These are phyloP conservation scores for Hamigera avellanea DNA, from an alignment of 495 filamentous ascomycete species.

Conservation along the genomic window DNA sequence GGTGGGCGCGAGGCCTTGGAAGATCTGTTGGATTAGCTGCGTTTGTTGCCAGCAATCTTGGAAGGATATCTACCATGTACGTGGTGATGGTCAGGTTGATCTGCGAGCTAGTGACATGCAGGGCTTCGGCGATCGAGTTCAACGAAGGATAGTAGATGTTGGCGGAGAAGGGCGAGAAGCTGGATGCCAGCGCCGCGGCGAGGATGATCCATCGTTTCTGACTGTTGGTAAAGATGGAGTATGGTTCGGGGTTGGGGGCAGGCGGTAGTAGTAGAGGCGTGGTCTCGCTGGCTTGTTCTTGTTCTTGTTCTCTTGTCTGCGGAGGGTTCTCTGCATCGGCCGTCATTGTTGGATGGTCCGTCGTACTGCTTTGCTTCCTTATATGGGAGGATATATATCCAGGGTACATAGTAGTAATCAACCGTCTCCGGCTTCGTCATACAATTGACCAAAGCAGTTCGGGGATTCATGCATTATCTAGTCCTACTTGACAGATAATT, in stretches of 20 bases:
- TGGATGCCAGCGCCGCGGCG: slow-evolving; percentile 18
- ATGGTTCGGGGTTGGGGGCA: slow-evolving; percentile 3
- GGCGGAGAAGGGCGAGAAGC: slow-evolving; percentile 30
- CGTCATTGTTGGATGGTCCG: too few species aligned
- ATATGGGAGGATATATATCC: too few species aligned
- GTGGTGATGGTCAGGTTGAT: slow-evolving; percentile 43
- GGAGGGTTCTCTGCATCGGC: not conserved
- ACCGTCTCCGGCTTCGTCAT: too few species aligned
- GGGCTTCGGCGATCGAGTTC: slow-evolving; percentile 25
- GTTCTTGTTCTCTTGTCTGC: not conserved
- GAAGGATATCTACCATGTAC: slow-evolving; percentile 25
- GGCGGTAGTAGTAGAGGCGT: slow-evolving; percentile 6
- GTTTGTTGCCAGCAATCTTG: not conserved
- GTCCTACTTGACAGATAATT: too few species aligned
- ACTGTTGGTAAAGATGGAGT: slow-evolving; percentile 13
- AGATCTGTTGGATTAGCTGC: slow-evolving; percentile 19
- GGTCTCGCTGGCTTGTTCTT: slow-evolving; percentile 4
- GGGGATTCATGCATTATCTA: too few species aligned
- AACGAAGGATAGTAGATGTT: slow-evolving; percentile 40
- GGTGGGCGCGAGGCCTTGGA: slow-evolving; percentile 38
- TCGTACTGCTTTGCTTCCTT: too few species aligned
- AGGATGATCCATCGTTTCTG: slow-evolving; percentile 18
- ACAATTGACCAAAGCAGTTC: too few species aligned
- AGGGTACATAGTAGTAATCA: too few species aligned
- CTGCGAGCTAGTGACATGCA: slow-evolving; percentile 22